These are phyloP conservation scores for Colletotrichum camelliae DNA, from an alignment of 2,329 filamentous ascomycete species.

Conservation along the genomic window DNA sequence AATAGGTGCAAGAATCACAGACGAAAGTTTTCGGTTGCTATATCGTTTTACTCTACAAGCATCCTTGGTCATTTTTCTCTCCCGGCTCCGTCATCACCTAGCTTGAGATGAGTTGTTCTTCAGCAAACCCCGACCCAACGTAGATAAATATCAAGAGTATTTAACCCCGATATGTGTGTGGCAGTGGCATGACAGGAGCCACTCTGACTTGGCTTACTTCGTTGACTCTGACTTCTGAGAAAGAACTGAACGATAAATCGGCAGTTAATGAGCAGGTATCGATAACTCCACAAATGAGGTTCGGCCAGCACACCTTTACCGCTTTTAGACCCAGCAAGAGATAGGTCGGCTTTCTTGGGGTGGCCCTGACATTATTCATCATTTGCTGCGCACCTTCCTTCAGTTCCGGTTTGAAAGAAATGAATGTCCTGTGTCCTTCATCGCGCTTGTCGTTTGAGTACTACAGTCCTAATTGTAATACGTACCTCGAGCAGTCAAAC, in stretches of 20 bases:
- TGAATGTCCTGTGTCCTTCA: not conserved
- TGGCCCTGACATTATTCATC: not conserved
- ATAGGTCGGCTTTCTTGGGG: not conserved
- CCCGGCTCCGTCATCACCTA: no score
- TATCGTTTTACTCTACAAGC: no score
- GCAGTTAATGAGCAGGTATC: not conserved
- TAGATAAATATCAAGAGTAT: no score
- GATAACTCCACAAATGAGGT: not conserved
- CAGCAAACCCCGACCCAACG: no score
- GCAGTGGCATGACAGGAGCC: not conserved
- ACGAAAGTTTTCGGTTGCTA: no score
- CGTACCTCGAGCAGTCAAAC: not conserved
- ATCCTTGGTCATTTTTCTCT: no score
- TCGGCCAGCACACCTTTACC: not conserved
- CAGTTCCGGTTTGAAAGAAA: no score
- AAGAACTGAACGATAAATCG: not conserved
- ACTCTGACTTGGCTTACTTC: not conserved
- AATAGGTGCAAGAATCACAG: no score
- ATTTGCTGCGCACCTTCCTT: no score
- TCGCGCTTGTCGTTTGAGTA: not conserved
- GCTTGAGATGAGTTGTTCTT: no score
- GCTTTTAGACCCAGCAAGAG: not conserved
- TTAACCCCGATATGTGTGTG: no score
- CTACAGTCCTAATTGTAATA: not conserved
- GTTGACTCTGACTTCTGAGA: rapidly evolving